A percentile compares a stretch with the other conserved stretches of the same genome.
Conservation (phyloP, 805 yeast genomes). For the Kodamaea restingae region DNA sequence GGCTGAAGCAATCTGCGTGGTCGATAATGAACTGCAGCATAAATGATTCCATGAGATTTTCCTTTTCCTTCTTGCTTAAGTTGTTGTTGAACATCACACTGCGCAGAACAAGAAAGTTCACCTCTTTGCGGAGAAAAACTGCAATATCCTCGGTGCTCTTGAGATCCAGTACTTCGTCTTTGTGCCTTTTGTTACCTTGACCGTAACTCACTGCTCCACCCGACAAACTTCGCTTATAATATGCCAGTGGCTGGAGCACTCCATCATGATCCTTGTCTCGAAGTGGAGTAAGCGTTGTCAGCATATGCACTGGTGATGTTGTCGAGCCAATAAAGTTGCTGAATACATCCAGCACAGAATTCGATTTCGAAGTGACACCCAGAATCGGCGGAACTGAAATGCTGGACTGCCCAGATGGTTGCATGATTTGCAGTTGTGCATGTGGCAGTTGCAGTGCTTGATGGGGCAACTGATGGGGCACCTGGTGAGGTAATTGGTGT, state of each 20-base stretch:
- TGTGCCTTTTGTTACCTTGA: slow-evolving; percentile 4
- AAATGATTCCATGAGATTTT: slow-evolving; percentile 10
- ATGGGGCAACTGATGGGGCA: too few relatives aligned
- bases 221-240: slow-evolving; percentile 4
- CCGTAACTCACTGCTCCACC: slow-evolving; percentile 1
- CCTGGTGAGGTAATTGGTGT: too few relatives aligned
- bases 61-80: slow-evolving; percentile 10
- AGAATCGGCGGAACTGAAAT: too few relatives aligned
- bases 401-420: too few relatives aligned
- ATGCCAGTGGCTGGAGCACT: slow-evolving; percentile 6
- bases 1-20: slow-evolving; percentile 11
- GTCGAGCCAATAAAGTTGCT: slow-evolving; percentile 9
- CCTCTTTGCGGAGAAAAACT: slow-evolving; percentile 10
- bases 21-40: slow-evolving; percentile 13
- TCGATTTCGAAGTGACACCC: slow-evolving; percentile 4
- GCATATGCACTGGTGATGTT: slow-evolving; percentile 4
- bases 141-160: slow-evolving; percentile 8
- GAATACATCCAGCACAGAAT: slow-evolving; percentile 11
- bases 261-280: slow-evolving; percentile 7
- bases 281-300: slow-evolving; percentile 6
- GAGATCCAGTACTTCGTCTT: slow-evolving; percentile 4
- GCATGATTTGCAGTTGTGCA: neutral
- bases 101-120: slow-evolving; percentile 8
- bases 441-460: slow-evolving; percentile 5
- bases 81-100: slow-evolving; percentile 7